Evolutionary conservation across 257 asterid genomes (phyloP).

Genomic region (Marsdenia floribunda): DNA sequence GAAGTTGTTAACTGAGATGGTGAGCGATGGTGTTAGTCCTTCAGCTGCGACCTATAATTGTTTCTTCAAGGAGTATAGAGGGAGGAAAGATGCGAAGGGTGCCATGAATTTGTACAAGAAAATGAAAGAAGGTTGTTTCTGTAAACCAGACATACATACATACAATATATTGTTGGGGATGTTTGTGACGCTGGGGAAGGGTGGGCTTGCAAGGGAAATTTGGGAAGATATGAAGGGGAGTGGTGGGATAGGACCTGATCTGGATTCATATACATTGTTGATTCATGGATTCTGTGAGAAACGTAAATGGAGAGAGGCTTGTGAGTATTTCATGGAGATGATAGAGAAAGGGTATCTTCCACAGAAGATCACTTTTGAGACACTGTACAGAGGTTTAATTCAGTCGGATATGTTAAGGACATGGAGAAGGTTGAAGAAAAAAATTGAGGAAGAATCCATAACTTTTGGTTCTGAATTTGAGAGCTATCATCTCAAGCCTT

Average conservation of each 20-base stretch:
- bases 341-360: conserved; percentile 86
- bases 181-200: conserved; percentile 47
- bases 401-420: conserved; percentile 84
- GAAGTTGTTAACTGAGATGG: conserved; percentile 55
- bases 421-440: conserved; percentile 85
- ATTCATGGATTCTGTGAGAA: conserved; percentile 72
- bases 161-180: conserved; percentile 64
- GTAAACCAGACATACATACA: conserved; percentile 55
- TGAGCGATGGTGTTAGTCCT: conserved; percentile 55
- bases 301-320: conserved; percentile 64
- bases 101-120: conserved; percentile 57
- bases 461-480: conserved; percentile 67
- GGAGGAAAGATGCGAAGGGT: conserved; percentile 65
- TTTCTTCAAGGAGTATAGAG: conserved; percentile 72
- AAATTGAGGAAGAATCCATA: conserved; percentile 78
- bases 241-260: conserved; percentile 64
- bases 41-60: conserved; percentile 65
- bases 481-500: conserved; percentile 64
- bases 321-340: conserved; percentile 76
- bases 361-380: conserved; percentile 78
- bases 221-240: conserved; percentile 65
- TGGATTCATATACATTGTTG: conserved; percentile 69
- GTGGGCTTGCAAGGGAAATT: conserved; percentile 59
- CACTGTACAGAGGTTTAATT: conserved; percentile 69
- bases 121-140: conserved; percentile 55